Evolutionary conservation across 2,329 filamentous ascomycete species (phyloP).

Genomic region (Metarhizium humberi): DNA sequence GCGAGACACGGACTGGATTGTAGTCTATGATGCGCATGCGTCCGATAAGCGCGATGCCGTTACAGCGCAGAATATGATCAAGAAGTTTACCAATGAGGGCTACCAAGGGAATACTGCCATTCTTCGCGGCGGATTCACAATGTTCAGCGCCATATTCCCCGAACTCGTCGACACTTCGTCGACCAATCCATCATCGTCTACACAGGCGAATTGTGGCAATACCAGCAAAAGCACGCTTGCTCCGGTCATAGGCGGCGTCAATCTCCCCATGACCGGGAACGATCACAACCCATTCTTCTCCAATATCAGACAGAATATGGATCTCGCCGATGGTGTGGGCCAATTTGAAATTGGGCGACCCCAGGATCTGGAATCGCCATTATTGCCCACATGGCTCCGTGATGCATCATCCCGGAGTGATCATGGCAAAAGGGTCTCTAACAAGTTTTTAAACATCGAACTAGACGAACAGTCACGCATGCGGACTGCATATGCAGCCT

Average conservation of each 20-base stretch:
- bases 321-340: slow-evolving; percentile 85
- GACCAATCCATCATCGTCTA: slow-evolving; percentile 16
- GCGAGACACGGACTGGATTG: slow-evolving; percentile 63
- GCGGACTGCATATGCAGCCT: slow-evolving; percentile 60
- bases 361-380: slow-evolving; percentile 32
- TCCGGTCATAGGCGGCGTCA: slow-evolving; percentile 82
- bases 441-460: slow-evolving; percentile 79
- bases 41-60: slow-evolving; percentile 70
- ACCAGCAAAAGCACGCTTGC: slow-evolving; percentile 35
- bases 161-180: slow-evolving; percentile 48
- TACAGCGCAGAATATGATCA: slow-evolving; percentile 76
- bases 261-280: slow-evolving; percentile 61
- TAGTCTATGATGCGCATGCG: slow-evolving; percentile 80
- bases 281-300: slow-evolving; percentile 83
- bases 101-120: slow-evolving; percentile 68
- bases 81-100: slow-evolving; percentile 82
- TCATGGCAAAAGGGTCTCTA: slow-evolving; percentile 69
- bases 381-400: slow-evolving; percentile 69
- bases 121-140: slow-evolving; percentile 71
- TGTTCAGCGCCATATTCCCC: slow-evolving; percentile 61
- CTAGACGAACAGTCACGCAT: slow-evolving; percentile 83
- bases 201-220: background rate
- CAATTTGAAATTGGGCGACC: slow-evolving; percentile 55
- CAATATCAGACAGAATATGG: slow-evolving; percentile 95
- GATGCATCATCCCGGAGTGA: slow-evolving; percentile 57